phyloP scores from a whole-genome alignment of 2,329 filamentous ascomycete genomes.

The Penicillium sp. region DNA sequence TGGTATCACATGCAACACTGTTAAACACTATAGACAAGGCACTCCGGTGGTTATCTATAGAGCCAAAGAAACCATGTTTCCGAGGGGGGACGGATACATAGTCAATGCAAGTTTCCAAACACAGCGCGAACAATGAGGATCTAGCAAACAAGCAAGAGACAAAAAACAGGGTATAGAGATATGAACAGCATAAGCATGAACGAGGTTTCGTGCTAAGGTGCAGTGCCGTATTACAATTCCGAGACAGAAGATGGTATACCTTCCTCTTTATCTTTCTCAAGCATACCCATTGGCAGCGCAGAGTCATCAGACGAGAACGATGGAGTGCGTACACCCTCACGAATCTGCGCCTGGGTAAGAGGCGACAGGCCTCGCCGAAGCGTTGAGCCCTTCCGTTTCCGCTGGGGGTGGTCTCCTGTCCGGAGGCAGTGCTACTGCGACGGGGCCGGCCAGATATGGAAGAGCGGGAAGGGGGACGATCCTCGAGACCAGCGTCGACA shows the following conservation, averaged over 20 bases:
- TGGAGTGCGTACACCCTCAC: constrained; percentile 34
- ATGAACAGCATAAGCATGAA: constrained; percentile 6
- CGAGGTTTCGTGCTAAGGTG: constrained; percentile 1
- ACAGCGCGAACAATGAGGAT: background rate
- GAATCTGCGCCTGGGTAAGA: constrained; percentile 39
- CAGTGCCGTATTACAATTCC: constrained; percentile 26
- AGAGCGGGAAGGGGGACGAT: constrained; percentile 37
- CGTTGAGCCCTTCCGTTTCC: constrained; percentile 33
- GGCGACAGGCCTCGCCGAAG: constrained; percentile 35
- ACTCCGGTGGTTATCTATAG: background rate
- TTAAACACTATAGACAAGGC: background rate
- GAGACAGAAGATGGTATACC: constrained; percentile 19
- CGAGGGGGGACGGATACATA: constrained; percentile 1
- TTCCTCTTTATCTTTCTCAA: constrained; percentile 28
- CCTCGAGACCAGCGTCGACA: constrained; percentile 34
- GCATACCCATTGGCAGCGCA: constrained; percentile 23
- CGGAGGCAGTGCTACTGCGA: constrained; percentile 35
- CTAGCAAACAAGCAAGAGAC: background rate
- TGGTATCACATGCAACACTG: background rate
- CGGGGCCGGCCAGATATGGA: constrained; percentile 35
- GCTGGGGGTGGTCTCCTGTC: constrained; percentile 30
- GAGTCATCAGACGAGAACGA: constrained; percentile 41
- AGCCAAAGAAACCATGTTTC: background rate
- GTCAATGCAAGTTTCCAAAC: background rate
- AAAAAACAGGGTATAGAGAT: constrained; percentile 10